These are phyloP conservation scores for Ophiostoma ips DNA, from an alignment of 2,329 filamentous ascomycete genomes.

Conservation along the genomic window DNA sequence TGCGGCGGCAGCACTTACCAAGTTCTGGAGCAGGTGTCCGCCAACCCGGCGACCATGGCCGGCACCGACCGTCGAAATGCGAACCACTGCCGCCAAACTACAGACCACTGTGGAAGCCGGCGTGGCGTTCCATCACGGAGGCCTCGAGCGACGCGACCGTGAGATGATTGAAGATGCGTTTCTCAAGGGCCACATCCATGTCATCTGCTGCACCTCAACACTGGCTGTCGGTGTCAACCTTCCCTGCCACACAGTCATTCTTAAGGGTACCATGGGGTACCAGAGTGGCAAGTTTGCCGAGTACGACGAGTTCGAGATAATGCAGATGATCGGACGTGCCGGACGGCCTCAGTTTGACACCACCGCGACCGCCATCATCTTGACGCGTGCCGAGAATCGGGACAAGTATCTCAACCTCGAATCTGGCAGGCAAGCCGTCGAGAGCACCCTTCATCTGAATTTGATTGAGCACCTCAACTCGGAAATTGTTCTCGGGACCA, in stretches of 20 bases:
- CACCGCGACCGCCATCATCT: slow-evolving; percentile 62
- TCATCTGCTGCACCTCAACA: slow-evolving; percentile 81
- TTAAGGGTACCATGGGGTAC: slow-evolving; percentile 65
- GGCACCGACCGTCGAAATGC: slow-evolving; percentile 34
- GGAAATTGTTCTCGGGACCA: slow-evolving; percentile 63
- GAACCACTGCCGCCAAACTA: slow-evolving; percentile 46
- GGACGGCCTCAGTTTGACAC: slow-evolving; percentile 73
- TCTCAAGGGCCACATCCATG: slow-evolving; percentile 54
- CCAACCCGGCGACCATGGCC: slow-evolving; percentile 48
- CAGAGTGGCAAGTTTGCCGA: slow-evolving; percentile 47
- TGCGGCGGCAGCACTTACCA: slow-evolving; percentile 54
- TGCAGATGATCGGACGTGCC: slow-evolving; percentile 82
- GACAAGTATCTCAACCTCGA: slow-evolving; percentile 59
- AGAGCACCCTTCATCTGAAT: slow-evolving; percentile 67
- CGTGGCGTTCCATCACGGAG: slow-evolving; percentile 74
- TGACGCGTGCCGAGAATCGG: slow-evolving; percentile 55
- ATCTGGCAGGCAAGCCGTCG: slow-evolving; percentile 56
- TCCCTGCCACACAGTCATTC: slow-evolving; percentile 68
- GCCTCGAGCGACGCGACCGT: slow-evolving; percentile 51
- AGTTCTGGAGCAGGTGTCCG: slow-evolving; percentile 44
- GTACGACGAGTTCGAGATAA: slow-evolving; percentile 70
- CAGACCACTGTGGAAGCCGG: slow-evolving; percentile 36
- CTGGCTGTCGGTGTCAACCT: slow-evolving; percentile 73
- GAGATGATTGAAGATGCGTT: slow-evolving; percentile 53
- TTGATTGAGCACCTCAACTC: slow-evolving; percentile 76